A percentile compares a stretch with the other conserved stretches of the same genome.
phyloP scores from a whole-genome alignment of 495 filamentous ascomycete genomes.

The Penicillium chermesinum region DNA sequence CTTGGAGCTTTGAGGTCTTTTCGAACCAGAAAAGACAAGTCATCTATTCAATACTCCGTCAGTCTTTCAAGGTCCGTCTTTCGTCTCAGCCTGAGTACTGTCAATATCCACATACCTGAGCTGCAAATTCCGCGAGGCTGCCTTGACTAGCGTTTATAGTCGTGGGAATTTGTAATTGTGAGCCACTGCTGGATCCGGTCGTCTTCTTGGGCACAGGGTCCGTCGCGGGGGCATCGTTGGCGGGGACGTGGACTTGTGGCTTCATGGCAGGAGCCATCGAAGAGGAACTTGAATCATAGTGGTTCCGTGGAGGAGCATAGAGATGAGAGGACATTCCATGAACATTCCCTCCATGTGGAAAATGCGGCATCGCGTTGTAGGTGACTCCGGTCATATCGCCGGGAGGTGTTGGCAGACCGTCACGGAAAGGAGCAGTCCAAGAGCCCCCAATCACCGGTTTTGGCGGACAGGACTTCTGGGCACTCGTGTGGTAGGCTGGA shows the following conservation, averaged over 20 bases:
- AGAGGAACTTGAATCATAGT: slow-evolving; percentile 21
- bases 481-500: slow-evolving; percentile 23
- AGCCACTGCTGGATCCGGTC: slow-evolving; percentile 43
- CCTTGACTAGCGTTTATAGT: slow-evolving; percentile 71
- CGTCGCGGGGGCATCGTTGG: slow-evolving; percentile 19
- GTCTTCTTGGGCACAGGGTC: slow-evolving; percentile 30
- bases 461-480: slow-evolving; percentile 7
- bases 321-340: slow-evolving; percentile 26
- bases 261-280: slow-evolving; percentile 25
- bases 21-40: slow-evolving; percentile 99
- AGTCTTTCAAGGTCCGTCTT: neutral
- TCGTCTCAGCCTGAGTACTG: neutral
- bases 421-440: slow-evolving; percentile 39
- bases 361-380: slow-evolving; percentile 34
- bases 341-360: slow-evolving; percentile 31
- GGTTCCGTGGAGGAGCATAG: slow-evolving; percentile 25
- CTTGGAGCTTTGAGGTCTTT: slow-evolving; percentile 66
- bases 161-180: slow-evolving; percentile 64
- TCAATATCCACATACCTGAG: slow-evolving; percentile 53
- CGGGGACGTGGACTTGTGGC: slow-evolving; percentile 19
- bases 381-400: slow-evolving; percentile 46
- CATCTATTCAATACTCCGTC: slow-evolving; percentile 52
- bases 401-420: slow-evolving; percentile 49
- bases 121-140: slow-evolving; percentile 74
- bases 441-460: slow-evolving; percentile 20